Conservation (phyloP, 352 stramenopile genomes). For the Phytophthora nicotianae region DNA sequence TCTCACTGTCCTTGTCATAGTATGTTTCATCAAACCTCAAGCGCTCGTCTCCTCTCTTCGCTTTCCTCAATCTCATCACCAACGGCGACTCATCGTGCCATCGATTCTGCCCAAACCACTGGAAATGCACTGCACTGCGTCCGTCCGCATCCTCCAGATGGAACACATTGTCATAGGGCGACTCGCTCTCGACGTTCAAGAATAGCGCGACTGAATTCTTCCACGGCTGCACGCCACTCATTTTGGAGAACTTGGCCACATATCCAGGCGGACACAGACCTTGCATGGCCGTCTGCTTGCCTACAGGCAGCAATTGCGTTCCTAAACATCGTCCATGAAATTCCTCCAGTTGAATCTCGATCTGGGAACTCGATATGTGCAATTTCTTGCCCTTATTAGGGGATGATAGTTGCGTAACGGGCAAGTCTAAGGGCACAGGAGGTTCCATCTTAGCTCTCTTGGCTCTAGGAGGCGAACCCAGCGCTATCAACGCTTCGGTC, state of each 20-base stretch:
- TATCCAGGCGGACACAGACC: conserved; percentile 41
- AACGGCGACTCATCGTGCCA: conserved; percentile 36
- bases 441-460: conserved; percentile 10
- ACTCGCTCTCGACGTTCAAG: conserved; percentile 47
- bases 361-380: conserved; percentile 26
- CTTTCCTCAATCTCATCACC: conserved; percentile 36
- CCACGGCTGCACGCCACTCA: conserved; percentile 61
- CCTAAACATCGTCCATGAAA: conserved; percentile 61
- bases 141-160: conserved; percentile 29
- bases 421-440: conserved; percentile 14
- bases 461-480: not conserved
- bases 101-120: conserved; percentile 55
- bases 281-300: conserved; percentile 60
- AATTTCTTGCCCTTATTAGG: conserved; percentile 10
- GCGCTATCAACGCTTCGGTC: not conserved
- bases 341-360: conserved; percentile 41
- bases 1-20: conserved; percentile 14
- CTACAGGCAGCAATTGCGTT: conserved; percentile 53
- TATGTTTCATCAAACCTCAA: conserved; percentile 41
- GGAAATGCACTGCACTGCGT: conserved; percentile 45
- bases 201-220: conserved; percentile 62
- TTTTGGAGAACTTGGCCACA: conserved; percentile 41
- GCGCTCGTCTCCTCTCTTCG: conserved; percentile 34
- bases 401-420: not conserved
- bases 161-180: conserved; percentile 57